Base-by-base conservation (phyloP, 495 filamentous ascomycete species). In the Annulohypoxylon maeteangense region DNA sequence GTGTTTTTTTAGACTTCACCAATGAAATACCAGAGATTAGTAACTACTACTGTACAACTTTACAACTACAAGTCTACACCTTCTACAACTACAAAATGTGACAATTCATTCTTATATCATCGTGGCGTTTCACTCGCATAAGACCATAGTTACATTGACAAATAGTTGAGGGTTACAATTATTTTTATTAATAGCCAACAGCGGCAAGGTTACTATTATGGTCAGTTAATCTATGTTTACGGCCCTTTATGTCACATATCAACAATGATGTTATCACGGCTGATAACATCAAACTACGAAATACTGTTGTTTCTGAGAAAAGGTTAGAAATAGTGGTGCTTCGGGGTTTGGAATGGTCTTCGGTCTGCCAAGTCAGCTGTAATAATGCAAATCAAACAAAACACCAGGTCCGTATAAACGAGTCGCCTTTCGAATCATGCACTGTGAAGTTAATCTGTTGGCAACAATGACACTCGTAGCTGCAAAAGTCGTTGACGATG, bases 371-470 rank as follows among this genome's bases (percentile, higher is more conserved):
- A 32, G 50, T 68, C 65, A 55, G 65, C 51, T 38, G 27, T 11
- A 11, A 44, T 32, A 32, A 51, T 61, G 31, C 65, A 67, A 53
- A 27, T 44, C 38, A 58, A 20, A 18, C 5, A 40, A 31, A 54
- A 22, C 25, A 40, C 25, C 34, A 29, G 25, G 23, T 62, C 47
- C 23, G 7, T n/a, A 27, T 38, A 34, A 51, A 18, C 45, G 23
- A 10, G n/a, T 69, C 58, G 59, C 23, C 27, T 40, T 23, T 59
- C 57, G 65, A 34, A n/a, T 36, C 66, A 69, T 69, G 66, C 59
- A 63, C 50, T 8, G 23, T 55, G 44, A 38, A 61, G 12, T 23
- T 38, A 34, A 54, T 44, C 3, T 22, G 25, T 8, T 55, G 47
- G 34, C 60, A 36, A 20, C 32, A 25, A 51, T 38, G 31, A 14